Conservation (phyloP, 1,139 yeast genomes). For the Blastobotrys serpentis region DNA sequence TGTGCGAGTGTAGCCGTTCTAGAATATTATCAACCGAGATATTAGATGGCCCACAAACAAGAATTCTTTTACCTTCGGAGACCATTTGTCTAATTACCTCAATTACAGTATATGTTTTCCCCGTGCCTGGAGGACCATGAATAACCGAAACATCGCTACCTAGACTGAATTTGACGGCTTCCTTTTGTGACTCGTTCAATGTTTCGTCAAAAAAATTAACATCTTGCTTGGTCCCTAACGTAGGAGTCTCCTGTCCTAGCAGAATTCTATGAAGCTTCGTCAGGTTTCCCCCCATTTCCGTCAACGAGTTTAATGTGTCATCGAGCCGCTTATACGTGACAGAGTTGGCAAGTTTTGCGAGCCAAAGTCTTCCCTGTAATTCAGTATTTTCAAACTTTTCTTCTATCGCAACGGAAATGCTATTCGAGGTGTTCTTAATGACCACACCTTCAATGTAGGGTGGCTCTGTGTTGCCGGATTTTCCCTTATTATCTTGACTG, state of each 20-base stretch:
- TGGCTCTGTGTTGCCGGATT: conserved; percentile 26
- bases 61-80: conserved; percentile 59
- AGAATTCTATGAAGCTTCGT: conserved; percentile 11
- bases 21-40: conserved; percentile 91
- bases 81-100: conserved; percentile 78
- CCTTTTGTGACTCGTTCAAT: conserved; percentile 72
- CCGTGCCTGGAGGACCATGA: conserved; percentile 82
- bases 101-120: conserved; percentile 82
- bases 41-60: conserved; percentile 95
- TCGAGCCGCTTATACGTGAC: conserved; percentile 69
- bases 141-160: conserved; percentile 54
- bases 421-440: conserved; percentile 46
- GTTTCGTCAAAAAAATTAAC: conserved; percentile 48
- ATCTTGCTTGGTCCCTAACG: conserved; percentile 18
- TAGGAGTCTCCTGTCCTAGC: conserved; percentile 13
- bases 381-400: conserved; percentile 45
- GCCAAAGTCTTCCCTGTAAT: conserved; percentile 39
- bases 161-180: conserved; percentile 55
- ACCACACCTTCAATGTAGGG: conserved; percentile 59
- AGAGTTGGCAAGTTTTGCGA: conserved; percentile 41
- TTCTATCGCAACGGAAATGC: conserved; percentile 61
- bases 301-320: conserved; percentile 61
- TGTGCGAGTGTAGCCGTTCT: conserved; percentile 62
- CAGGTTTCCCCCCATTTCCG: conserved; percentile 11
- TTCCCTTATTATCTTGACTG: conserved; percentile 28